phyloP scores from a whole-genome alignment of 345 rosid species.

The Citrus reticulata region DNA sequence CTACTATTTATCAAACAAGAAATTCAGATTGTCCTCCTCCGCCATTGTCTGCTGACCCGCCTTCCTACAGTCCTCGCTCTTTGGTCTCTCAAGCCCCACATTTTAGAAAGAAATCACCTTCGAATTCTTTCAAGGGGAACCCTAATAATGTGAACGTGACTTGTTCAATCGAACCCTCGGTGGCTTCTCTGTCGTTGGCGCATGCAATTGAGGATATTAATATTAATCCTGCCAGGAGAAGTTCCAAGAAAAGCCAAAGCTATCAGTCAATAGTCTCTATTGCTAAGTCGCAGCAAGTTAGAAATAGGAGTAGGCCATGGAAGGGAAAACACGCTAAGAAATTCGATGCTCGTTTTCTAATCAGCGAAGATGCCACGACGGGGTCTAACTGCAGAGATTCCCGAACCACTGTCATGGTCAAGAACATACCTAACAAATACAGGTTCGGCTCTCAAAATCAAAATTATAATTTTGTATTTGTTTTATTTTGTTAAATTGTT shows the following conservation, averaged over 20 bases:
- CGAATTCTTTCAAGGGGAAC: conserved; percentile 17
- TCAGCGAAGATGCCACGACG: conserved; percentile 46
- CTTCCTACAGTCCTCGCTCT: conserved; percentile 14
- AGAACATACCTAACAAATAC: conserved; percentile 97
- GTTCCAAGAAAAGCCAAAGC: conserved; percentile 22
- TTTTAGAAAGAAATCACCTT: conserved; percentile 6
- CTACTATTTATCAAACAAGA: neutral
- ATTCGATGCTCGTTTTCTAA: conserved; percentile 48
- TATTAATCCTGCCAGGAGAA: conserved; percentile 24
- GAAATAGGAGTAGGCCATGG: conserved; percentile 38
- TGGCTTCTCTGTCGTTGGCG: conserved; percentile 29
- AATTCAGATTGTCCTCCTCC: conserved; percentile 19
- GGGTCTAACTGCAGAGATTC: conserved; percentile 54
- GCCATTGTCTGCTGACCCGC: neutral
- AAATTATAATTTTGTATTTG: neutral
- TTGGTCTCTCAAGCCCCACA: conserved; percentile 10
- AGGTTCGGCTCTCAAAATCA: conserved; percentile 42
- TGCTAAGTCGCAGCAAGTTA: conserved; percentile 26
- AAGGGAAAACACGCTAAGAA: conserved; percentile 41
- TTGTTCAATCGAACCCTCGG: conserved; percentile 19
- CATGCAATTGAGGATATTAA: conserved; percentile 1
- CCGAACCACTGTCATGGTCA: conserved; percentile 94
- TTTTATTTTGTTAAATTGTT: neutral
- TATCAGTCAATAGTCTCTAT: conserved; percentile 2
- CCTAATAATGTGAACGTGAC: conserved; percentile 16